phyloP scores from a whole-genome alignment of 2,329 filamentous ascomycete genomes.

The Fusarium setosum region DNA sequence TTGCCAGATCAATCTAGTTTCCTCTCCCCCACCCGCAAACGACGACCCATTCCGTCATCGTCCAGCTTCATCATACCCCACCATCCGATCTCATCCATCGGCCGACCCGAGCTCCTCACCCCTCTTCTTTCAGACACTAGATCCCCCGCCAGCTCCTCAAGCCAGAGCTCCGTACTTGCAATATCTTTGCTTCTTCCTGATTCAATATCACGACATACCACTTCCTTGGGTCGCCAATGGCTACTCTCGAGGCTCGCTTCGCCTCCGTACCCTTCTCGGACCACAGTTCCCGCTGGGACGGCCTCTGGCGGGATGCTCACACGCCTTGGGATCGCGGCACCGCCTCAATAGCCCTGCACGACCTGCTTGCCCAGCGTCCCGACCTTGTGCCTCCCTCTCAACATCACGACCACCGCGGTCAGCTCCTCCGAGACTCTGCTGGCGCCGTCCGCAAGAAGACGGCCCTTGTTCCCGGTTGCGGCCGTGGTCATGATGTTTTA shows the following conservation, averaged over 20 bases:
- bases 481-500: constrained; percentile 83
- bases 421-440: constrained; percentile 37
- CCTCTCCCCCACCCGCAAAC: constrained; percentile 11
- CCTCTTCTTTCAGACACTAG: constrained; percentile 26
- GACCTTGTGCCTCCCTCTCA: constrained; percentile 56
- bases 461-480: constrained; percentile 85
- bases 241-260: constrained; percentile 50
- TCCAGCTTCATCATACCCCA: constrained; percentile 32
- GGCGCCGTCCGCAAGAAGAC: constrained; percentile 42
- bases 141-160: constrained; percentile 1
- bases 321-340: constrained; percentile 69
- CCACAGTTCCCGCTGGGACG: constrained; percentile 58
- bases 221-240: constrained; percentile 27
- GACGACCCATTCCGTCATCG: constrained; percentile 34
- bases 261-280: constrained; percentile 45
- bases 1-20: neutral
- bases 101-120: constrained; percentile 31
- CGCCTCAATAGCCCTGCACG: constrained; percentile 64
- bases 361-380: constrained; percentile 59
- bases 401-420: constrained; percentile 47
- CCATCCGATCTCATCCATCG: constrained; percentile 30
- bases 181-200: constrained; percentile 1
- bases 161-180: neutral
- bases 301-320: constrained; percentile 57
- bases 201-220: neutral